Base-by-base conservation (phyloP, 2,329 filamentous ascomycete genomes). In the Diplodia scrobiculata region DNA sequence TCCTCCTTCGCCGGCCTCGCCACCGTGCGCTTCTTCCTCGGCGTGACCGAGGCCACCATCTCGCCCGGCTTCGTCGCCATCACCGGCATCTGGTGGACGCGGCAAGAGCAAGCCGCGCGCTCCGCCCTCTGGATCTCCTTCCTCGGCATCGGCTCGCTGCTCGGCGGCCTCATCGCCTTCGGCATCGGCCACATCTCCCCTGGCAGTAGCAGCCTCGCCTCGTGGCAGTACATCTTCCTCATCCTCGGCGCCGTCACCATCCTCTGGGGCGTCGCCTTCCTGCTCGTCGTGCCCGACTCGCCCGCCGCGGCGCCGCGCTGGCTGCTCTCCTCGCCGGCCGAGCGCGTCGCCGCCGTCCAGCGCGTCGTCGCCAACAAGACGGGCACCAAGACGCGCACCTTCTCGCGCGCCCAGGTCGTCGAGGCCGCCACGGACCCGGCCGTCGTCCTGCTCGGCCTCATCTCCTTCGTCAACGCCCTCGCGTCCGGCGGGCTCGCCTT, bases 21-120 rank as follows among this genome's bases (percentile, higher is more conserved):
- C n/a, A 77, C 80, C 0, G 84, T 89, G 2, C 83, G 89, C 5
- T 89, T 86, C 0, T 76, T 91, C 9, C 82, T 91, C 4, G 89
- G 89, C 60, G 83, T 89, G 60, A 90, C 90, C 71, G 89, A 91
- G 74, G 84, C 88, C 55, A 68, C 68, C 60, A 0, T 84, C 84
- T 54, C 74, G 21, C 74, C 74, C 9, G 73, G 73, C 9, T 76
- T 79, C 60, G 75, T 77, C 19, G 72, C 82, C 1, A 84, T 88
- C 60, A 84, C 84, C 77, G 82, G 75, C 63, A 86, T 87, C 83
- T 88, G 86, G 86, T 88, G 84, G 79, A 80, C 84, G 50, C 80
- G 85, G 62, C 79, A 81, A 66, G 86, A 86, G 70, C 84, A 87
- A 73, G 84, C 84, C 0, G 69, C 82, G 34, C 74, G 84, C 4